Evolutionary conservation across 2,329 filamentous ascomycete genomes (phyloP).

Genomic region (Hypoxylon sp.): DNA sequence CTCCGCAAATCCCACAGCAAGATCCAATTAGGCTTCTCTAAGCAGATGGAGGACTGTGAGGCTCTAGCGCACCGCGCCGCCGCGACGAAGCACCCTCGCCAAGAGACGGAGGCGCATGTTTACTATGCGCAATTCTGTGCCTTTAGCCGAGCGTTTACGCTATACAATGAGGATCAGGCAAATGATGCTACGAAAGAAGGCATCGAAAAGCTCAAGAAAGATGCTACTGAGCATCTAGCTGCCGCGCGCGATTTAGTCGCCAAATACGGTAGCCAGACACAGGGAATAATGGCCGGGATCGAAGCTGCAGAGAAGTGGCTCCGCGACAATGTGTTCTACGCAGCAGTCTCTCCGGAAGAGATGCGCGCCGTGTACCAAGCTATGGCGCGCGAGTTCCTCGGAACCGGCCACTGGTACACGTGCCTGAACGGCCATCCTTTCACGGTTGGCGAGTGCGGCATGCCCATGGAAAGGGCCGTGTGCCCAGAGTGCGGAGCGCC

Average conservation of each 20-base stretch:
- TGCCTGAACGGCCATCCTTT: slow-evolving; percentile 73
- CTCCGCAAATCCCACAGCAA: slow-evolving; percentile 34
- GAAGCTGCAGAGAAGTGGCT: slow-evolving; percentile 64
- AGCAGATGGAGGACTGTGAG: slow-evolving; percentile 58
- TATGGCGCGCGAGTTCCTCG: slow-evolving; percentile 65
- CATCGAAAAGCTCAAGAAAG: slow-evolving; percentile 24
- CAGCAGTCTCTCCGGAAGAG: slow-evolving; percentile 65
- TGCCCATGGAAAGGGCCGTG: slow-evolving; percentile 72
- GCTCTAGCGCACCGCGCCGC: slow-evolving; percentile 59
- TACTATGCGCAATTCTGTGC: slow-evolving; percentile 65
- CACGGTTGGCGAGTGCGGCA: slow-evolving; percentile 76
- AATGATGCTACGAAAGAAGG: not conserved
- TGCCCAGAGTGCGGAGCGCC: slow-evolving; percentile 74
- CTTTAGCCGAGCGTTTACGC: slow-evolving; percentile 56
- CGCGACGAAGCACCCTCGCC: slow-evolving; percentile 56
- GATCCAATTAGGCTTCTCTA: slow-evolving; percentile 50
- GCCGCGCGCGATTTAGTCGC: slow-evolving; percentile 36
- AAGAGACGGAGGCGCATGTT: slow-evolving; percentile 66
- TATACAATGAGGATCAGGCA: not conserved
- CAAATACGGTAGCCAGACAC: slow-evolving; percentile 22
- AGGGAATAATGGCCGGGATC: slow-evolving; percentile 61
- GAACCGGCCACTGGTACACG: slow-evolving; percentile 74
- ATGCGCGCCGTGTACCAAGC: slow-evolving; percentile 61
- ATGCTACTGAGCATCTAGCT: slow-evolving; percentile 34
- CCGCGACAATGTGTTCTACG: slow-evolving; percentile 63